Conservation (phyloP, 805 yeast genomes). For the Kodamaea neixiangensis region DNA sequence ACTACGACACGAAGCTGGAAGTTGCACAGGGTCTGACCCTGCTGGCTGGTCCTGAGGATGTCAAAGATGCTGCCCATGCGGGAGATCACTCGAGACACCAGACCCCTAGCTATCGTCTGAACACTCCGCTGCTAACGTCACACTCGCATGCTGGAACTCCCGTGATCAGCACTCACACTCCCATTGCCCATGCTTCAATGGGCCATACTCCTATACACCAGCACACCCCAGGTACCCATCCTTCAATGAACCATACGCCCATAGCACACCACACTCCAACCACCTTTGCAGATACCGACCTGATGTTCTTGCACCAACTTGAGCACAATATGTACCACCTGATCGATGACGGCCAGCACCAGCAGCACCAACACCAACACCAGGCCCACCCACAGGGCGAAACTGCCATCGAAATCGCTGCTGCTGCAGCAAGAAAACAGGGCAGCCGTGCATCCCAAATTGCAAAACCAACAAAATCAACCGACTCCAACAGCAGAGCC, state of each 20-base stretch:
- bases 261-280: background rate
- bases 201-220: background rate
- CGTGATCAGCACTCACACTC: background rate
- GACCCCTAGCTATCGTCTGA: conserved; percentile 3
- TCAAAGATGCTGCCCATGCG: background rate
- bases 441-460: background rate
- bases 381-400: background rate
- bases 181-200: background rate
- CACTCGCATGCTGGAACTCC: conserved; percentile 2
- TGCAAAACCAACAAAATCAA: background rate
- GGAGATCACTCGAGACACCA: background rate
- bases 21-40: background rate
- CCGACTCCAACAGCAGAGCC: conserved; percentile 9
- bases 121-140: background rate
- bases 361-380: conserved; percentile 1
- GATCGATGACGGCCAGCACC: background rate
- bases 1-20: conserved; percentile 5
- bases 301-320: conserved; percentile 29
- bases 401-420: conserved; percentile 9
- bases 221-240: background rate
- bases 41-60: background rate
- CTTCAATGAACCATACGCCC: conserved; percentile 1
- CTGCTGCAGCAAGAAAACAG: conserved; percentile 7
- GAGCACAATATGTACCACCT: conserved; percentile 27
- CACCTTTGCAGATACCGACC: conserved; percentile 17